These are phyloP conservation scores for Salix viminalis DNA, from an alignment of 345 rosid genomes.

Conservation along the genomic window DNA sequence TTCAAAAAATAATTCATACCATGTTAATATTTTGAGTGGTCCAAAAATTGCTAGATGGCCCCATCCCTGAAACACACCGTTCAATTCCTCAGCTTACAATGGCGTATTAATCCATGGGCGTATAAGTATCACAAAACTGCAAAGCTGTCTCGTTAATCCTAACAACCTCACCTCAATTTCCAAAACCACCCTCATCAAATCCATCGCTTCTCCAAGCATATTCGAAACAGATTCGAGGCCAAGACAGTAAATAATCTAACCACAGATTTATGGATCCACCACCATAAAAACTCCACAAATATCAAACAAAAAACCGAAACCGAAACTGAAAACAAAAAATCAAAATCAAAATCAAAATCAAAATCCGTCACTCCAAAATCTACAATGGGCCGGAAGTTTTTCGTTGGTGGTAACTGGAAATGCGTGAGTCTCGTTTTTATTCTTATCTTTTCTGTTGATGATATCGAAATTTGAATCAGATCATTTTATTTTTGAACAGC, in stretches of 20 bases:
- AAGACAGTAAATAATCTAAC: neutral
- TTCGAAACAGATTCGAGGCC: neutral
- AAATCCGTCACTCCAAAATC: neutral
- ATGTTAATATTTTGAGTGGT: neutral
- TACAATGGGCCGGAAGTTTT: slow-evolving; percentile 73
- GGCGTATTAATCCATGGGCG: neutral
- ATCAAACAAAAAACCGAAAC: neutral
- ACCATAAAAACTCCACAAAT: neutral
- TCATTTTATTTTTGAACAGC: neutral
- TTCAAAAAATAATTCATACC: too few species aligned
- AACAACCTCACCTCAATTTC: neutral
- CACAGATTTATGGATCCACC: slow-evolving; percentile 11
- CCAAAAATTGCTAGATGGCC: neutral
- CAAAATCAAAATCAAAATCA: neutral
- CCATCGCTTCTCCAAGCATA: neutral
- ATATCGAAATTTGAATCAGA: neutral
- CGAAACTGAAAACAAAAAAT: neutral
- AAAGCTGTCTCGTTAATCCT: neutral
- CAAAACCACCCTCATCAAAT: slow-evolving; percentile 12
- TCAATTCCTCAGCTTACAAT: neutral
- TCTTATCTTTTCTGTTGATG: neutral
- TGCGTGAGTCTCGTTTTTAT: slow-evolving; percentile 50
- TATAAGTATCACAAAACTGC: too few species aligned
- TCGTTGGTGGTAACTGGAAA: slow-evolving; percentile 98
- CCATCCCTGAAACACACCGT: neutral